Evolutionary conservation across 805 yeast species (phyloP), one percentile per base, ranked within the genome.

Genomic region (Myxozyma melibiosi): DNA sequence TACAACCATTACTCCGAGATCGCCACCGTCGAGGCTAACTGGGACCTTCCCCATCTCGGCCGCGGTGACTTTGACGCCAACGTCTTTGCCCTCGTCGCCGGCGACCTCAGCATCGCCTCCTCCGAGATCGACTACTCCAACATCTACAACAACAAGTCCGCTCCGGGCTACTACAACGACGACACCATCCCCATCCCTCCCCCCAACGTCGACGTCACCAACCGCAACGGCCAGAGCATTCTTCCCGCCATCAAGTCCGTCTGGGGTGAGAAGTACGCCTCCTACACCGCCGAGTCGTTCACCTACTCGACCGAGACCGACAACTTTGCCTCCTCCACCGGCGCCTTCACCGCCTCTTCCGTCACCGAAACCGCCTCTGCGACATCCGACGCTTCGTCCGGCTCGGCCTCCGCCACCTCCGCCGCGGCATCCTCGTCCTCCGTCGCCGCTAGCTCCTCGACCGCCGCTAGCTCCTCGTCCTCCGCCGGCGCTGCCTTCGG

Each of bases 1-100:
- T 80, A 80, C 71, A 75, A 78, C 69, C 83, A 80, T 68, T 80
- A 79, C 74, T 75, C 82, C 34, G 76, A 76, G 66, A 61, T 79
- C 48, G 72, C 83, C n/a, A 66, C 82, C 35, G 74, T 77, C 46
- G 74, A 77, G 70, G 80, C 77, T 54, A 80, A 80, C 76, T 80
- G 77, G 80, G 76, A 72, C 57, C 74, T 80, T 55, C 75, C 77
- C 38, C 69, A 75, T 57, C 74, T 80, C 58, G 84, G 84, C 50
- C 77, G 83, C 66, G 71, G 74, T 65, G 83, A 80, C 68, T 75
- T 76, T 62, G 74, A 71, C 51, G 81, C 83, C 47, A 80, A 80
- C 64, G 79, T 80, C 27, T 78, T 78, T 69, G 57, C 70, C 48
- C 22, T 73, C 25, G 73, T 79, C 58, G 80, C 81, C 57, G 62